Evolutionary conservation across 2,329 filamentous ascomycete genomes (phyloP).

Genomic region (Phyllosticta citrichinensis): DNA sequence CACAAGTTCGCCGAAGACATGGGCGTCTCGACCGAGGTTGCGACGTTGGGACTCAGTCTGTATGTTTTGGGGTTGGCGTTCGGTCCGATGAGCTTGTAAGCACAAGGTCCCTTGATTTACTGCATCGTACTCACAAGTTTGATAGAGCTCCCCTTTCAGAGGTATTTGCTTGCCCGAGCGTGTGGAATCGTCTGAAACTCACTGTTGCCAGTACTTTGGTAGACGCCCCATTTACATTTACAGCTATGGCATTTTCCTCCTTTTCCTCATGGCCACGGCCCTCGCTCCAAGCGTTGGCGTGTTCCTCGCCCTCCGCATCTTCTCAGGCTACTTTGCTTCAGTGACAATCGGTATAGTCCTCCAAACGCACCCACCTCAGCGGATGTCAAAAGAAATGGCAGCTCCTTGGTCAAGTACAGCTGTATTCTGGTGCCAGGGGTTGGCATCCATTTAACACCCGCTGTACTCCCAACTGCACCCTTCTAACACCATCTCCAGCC

Average conservation of each 20-base stretch:
- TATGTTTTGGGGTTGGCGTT: conserved; percentile 39
- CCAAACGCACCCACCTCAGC: no score
- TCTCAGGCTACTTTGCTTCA: conserved; percentile 36
- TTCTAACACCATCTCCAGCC: conserved; percentile 4
- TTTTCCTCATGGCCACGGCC: conserved; percentile 35
- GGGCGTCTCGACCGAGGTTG: conserved; percentile 30
- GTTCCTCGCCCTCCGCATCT: conserved; percentile 34
- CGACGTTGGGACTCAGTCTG: conserved; percentile 36
- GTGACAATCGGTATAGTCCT: conserved; percentile 22
- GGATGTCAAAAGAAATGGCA: no score
- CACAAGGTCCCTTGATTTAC: conserved; percentile 15
- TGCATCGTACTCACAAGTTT: conserved; percentile 4
- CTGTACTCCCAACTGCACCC: neutral
- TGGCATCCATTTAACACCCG: no score
- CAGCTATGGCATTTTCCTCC: conserved; percentile 33
- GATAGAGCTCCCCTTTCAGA: conserved; percentile 24
- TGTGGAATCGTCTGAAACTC: neutral
- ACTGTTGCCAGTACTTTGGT: conserved; percentile 28
- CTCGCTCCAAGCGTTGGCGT: conserved; percentile 31
- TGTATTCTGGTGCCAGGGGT: no score
- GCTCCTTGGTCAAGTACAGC: no score
- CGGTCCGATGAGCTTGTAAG: conserved; percentile 25
- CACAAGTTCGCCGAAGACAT: conserved; percentile 35
- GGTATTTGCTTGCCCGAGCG: conserved; percentile 9
- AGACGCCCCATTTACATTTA: conserved; percentile 34